Base-by-base conservation (phyloP, 208 protist genomes). In the Wallacemonas sp. region DNA sequence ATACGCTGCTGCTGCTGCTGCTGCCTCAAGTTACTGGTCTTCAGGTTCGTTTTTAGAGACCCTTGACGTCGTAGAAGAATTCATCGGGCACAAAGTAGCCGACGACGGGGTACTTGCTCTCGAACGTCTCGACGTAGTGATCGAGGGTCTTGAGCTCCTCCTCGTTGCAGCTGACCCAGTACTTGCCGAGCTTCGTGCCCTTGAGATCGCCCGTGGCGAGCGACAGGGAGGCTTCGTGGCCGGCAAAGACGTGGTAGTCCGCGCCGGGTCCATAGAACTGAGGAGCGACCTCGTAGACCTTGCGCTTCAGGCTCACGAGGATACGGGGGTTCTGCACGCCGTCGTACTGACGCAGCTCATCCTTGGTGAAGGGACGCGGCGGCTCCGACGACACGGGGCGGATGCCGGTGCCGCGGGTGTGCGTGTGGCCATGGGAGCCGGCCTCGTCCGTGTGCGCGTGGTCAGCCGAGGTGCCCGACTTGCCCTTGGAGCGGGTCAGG, bases 261-360 rank as follows among this genome's bases (percentile, higher is more conserved):
- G 81, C 76, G 2, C 85, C 91, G 3, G 80, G 85, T 14, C 91
- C 91, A 65, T 96, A 96, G 39, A 93, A 84, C 57, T 93, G 87
- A n/a, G 83, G 82, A 0, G 84, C 77, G 41, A 94, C 91, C 68
- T 92, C 84, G 66, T 90, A 96, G 32, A 96, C 91, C 65, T 87
- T 84, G 45, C 79, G 74, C 74, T 91, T 91, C 3, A 96, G 74
- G 38, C 84, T 91, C 18, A 96, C 66, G 16, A 89, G 77, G 64
- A 96, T 87, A 26, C 77, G 76, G 29, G 59, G 49, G 57, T 78
- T 78, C 50, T 84, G 63, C 18, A 85, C 76, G 49, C 91, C 91
- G 67, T 93, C 76, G 67, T 79, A 92, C 69, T 83, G 57, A n/a
- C 28, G 16, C 0, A 95, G 79, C 32, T 93, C 76, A 42, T 85